Base-by-base conservation (phyloP, 2,329 filamentous ascomycete species). In the Exophiala oligosperma region DNA sequence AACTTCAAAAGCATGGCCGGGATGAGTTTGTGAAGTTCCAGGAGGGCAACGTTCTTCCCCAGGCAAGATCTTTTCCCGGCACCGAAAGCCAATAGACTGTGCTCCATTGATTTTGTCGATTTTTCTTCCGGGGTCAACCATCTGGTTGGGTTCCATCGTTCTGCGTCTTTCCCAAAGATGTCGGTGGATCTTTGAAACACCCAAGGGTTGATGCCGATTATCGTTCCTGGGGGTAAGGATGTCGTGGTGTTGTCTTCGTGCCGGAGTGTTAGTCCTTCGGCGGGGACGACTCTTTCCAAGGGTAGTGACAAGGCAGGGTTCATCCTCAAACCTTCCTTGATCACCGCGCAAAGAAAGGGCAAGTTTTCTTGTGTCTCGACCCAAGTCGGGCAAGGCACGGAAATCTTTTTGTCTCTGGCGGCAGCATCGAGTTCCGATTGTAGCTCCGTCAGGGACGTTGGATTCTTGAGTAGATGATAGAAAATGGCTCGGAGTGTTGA, bases 401-500 rank as follows among this genome's bases (percentile, higher is more conserved):
- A 64, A 2, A 72, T 53, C n/a, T 65, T 52, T 14, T 66, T 59
- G 32, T 65, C 59, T 2, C 44, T 17, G 4, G 56, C 49, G n/a
- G 68, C 71, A 1, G 50, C 35, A 1, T 57, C 52, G 5, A 74
- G 65, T 43, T 74, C 72, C 2, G 57, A 12, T n/a, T 56, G 54
- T 1, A 74, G 66, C 8, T 54, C 64, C 1, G 65, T 29, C 6
- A 71, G 40, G 1, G 66, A 67, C 5, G 61, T 64, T 0, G 85
- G 86, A 66, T 85, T 83, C 66, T 86, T 86, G 38, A 92, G 79
- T 2, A 92, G 74, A 70, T 85, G 87, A 73, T 92, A 92, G 68
- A 93, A 91, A 0, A 91, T 82, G 6, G 86, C 81, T 5, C 83
- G 82, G 0, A 92, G 79, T 3, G 83, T 85, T 68, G 92, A 92